Evolutionary conservation across 441 rosid species (phyloP), one percentile per base, ranked within the genome.

Genomic region (Adansonia madagascariensis): DNA sequence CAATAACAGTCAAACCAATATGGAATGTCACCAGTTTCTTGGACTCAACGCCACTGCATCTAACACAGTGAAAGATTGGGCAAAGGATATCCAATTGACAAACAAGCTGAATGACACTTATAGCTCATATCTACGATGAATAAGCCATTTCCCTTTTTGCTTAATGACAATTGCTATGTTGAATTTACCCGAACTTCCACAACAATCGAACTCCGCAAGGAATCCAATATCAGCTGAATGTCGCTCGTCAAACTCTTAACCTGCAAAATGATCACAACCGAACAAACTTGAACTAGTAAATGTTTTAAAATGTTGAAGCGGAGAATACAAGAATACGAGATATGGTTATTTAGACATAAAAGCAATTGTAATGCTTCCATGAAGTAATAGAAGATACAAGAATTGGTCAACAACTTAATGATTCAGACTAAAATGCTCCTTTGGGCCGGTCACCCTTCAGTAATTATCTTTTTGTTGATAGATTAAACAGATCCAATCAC

Each of bases 101-200:
- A 20, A 35, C 41, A 35, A 35, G 41, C 41, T 35, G 41, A 35
- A 35, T 35, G 41, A 5, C 22, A n/a, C 50, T 8, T n/a, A 41
- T 14, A 61, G 43, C 43, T 11, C n/a, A 61, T 22, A 27, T 35
- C 18, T 3, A n/a, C 8, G 53, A 8, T 15, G 35, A 53, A n/a
- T 56, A n/a, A n/a, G 50, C 7, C 43, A 27, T 71, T 52, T 14
- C 68, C 44, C 5, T 53, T 71, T 39, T 39, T 31, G 43, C 56
- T 56, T 31, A 8, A 9, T 10, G 39, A 39, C n/a, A 15, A 71
- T 56, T 5, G 22, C 47, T 0, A 39, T 10, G 31, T 8, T 57
- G 55, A 57, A 31, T n/a, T n/a, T 75, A 63, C 78, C 71, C 47
- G 50, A 47, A 75, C 71, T 63, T 75, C 78, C 27, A 75, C 78